Evolutionary conservation across 768 basidiomycete genomes (phyloP).

Genomic region (Leccinum olivaceopallidum): DNA sequence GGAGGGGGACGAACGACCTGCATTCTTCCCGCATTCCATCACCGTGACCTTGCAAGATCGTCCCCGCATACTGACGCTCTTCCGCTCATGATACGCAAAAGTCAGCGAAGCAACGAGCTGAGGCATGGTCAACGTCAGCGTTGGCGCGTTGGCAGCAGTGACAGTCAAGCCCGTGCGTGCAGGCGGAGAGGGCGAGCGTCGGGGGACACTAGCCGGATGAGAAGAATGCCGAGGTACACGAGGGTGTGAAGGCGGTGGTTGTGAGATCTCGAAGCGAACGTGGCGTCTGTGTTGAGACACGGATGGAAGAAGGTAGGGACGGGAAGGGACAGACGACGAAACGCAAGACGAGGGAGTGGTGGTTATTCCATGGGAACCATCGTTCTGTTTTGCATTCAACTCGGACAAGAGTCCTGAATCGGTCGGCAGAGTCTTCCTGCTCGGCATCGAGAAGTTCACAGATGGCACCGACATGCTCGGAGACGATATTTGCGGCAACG

Average conservation of each 20-base stretch:
- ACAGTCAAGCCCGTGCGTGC: constrained; percentile 13
- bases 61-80: constrained; percentile 21
- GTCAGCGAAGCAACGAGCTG: constrained; percentile 34
- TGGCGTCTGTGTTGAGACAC: constrained; percentile 16
- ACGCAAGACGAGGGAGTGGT: not conserved
- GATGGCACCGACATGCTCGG: constrained; percentile 27
- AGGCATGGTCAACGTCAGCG: constrained; percentile 29
- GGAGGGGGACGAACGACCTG: constrained; percentile 12
- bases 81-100: constrained; percentile 27
- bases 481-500: constrained; percentile 22
- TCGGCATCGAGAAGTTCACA: constrained; percentile 18
- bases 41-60: constrained; percentile 6
- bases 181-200: constrained; percentile 29
- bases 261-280: constrained; percentile 26
- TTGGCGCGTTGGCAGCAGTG: constrained; percentile 7
- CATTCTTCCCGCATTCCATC: constrained; percentile 9
- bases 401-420: constrained; percentile 5
- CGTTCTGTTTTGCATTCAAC: not conserved
- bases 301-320: constrained; percentile 2
- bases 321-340: constrained; percentile 8
- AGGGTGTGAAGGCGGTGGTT: not conserved
- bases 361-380: not conserved
- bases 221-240: constrained; percentile 2
- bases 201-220: constrained; percentile 12
- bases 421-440: constrained; percentile 2